These are phyloP conservation scores for Canavalia ensiformis DNA, from an alignment of 306 rosid genomes.

Conservation along the genomic window DNA sequence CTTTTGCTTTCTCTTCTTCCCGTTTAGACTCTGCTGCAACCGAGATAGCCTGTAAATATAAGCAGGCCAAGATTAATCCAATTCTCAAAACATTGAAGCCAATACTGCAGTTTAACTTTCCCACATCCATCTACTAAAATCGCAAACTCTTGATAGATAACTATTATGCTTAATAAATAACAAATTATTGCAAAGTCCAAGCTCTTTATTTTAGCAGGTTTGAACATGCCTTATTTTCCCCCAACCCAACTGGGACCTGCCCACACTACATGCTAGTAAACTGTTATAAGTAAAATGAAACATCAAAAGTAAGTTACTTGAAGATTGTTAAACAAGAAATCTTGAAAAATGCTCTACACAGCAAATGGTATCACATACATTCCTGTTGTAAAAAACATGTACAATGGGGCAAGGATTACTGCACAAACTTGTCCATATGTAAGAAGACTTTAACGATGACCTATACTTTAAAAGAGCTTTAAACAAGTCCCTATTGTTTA, in stretches of 20 bases:
- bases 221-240: background rate
- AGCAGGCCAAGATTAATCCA: slow-evolving; percentile 35
- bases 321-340: background rate
- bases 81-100: background rate
- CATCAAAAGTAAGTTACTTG: background rate
- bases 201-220: background rate
- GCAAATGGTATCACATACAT: background rate
- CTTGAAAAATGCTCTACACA: background rate
- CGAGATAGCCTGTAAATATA: slow-evolving; percentile 75
- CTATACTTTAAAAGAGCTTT: background rate
- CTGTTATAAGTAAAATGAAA: slow-evolving; percentile 10
- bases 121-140: slow-evolving; percentile 36
- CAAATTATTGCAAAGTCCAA: background rate
- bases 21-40: slow-evolving; percentile 94
- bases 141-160: slow-evolving; percentile 22
- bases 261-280: background rate
- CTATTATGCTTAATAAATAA: background rate
- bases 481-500: background rate
- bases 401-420: background rate
- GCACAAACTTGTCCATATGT: background rate
- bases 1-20: slow-evolving; percentile 99
- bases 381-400: background rate
- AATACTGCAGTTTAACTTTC: slow-evolving; percentile 11
- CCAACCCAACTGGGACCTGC: background rate
- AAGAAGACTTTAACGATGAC: background rate